A percentile compares a stretch with the other conserved stretches of the same genome.
Conservation (phyloP, 257 asterid genomes). For the Solanum ossicruentum region DNA sequence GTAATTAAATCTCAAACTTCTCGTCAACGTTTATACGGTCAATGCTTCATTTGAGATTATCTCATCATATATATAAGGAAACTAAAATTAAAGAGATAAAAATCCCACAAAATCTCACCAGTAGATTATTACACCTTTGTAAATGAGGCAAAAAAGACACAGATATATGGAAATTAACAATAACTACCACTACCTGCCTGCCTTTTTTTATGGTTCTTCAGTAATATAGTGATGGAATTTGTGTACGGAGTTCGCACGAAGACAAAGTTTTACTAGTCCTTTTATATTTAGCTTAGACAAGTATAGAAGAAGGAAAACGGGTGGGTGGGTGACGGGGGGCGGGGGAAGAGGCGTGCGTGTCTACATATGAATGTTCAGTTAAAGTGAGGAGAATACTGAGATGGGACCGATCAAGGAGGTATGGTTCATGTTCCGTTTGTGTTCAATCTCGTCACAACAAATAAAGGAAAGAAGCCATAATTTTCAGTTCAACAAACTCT, state of each 20-base stretch:
- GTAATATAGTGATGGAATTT: background rate
- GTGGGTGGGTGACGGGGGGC: background rate
- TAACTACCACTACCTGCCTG: background rate
- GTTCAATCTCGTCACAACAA: background rate
- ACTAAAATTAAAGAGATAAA: background rate
- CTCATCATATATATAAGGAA: background rate
- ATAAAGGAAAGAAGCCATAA: background rate
- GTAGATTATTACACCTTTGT: background rate
- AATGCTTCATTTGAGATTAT: background rate
- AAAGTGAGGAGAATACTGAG: background rate
- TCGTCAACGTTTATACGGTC: background rate
- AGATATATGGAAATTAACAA: background rate
- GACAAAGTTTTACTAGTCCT: background rate
- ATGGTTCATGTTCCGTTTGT: background rate
- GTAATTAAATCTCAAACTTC: background rate
- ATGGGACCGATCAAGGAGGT: background rate
- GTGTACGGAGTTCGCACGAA: background rate
- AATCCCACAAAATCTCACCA: background rate
- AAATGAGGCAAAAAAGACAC: background rate
- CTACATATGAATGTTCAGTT: background rate
- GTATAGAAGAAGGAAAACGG: background rate
- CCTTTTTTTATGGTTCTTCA: background rate
- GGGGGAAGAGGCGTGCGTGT: background rate
- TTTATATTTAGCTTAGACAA: background rate
- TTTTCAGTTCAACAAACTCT: conserved; percentile 2